These are phyloP conservation scores for Nematodospora anomalae DNA, from an alignment of 1,139 yeast species.

Conservation along the genomic window DNA sequence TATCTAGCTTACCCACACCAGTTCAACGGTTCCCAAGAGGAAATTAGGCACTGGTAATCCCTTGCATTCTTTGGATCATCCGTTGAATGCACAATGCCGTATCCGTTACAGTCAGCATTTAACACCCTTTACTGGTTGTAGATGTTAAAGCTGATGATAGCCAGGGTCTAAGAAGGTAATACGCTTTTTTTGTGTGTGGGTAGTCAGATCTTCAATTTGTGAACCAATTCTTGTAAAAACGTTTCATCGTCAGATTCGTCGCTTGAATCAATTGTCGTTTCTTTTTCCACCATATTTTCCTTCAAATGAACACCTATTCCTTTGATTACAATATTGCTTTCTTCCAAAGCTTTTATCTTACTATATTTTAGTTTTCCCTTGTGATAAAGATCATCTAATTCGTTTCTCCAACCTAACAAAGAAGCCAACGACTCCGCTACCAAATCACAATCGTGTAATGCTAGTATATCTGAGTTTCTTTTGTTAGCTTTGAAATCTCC, in stretches of 20 bases:
- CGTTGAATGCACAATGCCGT: constrained; percentile 9
- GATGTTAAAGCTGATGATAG: too few species aligned
- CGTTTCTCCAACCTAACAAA: constrained; percentile 64
- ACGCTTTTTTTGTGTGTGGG: not conserved
- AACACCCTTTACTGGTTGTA: constrained; percentile 1
- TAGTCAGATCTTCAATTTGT: constrained; percentile 8
- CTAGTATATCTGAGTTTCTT: constrained; percentile 59
- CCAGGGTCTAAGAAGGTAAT: too few species aligned
- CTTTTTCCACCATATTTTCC: constrained; percentile 7
- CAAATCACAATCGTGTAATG: constrained; percentile 63
- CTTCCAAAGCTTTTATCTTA: constrained; percentile 11
- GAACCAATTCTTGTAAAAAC: constrained; percentile 7
- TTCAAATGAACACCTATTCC: constrained; percentile 12
- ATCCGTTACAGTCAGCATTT: constrained; percentile 6
- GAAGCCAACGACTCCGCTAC: constrained; percentile 55
- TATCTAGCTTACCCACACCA: constrained; percentile 19
- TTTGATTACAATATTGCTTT: constrained; percentile 15
- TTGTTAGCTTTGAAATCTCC: constrained; percentile 60
- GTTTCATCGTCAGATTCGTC: constrained; percentile 1
- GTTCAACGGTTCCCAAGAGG: constrained; percentile 24
- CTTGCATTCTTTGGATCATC: constrained; percentile 3
- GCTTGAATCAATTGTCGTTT: constrained; percentile 4
- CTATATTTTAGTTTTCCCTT: constrained; percentile 17
- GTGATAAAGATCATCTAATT: constrained; percentile 37
- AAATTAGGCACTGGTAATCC: too few species aligned